Conservation (phyloP, 805 yeast genomes). For the Candida succiphila region DNA sequence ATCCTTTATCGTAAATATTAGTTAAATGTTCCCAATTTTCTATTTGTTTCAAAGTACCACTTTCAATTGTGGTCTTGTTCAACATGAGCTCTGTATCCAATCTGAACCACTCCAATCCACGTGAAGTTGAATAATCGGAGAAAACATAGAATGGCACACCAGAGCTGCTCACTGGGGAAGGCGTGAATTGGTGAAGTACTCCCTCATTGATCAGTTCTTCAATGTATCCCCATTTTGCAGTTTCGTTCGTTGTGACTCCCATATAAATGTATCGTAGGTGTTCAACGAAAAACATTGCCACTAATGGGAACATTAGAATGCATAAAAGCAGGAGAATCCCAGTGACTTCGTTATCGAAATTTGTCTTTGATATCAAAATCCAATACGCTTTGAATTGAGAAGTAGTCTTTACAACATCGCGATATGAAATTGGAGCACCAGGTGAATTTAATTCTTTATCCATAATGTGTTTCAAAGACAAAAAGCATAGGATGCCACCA, state of each 20-base stretch:
- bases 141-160: no score
- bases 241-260: slow-evolving; percentile 50
- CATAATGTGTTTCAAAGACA: no score
- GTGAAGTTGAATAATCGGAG: no score
- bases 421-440: no score
- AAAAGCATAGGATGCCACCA: slow-evolving; percentile 29
- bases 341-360: slow-evolving; percentile 25
- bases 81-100: no score
- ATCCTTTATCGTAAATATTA: slow-evolving; percentile 43
- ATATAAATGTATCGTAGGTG: slow-evolving; percentile 38
- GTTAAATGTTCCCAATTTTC: slow-evolving; percentile 25
- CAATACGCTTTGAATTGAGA: slow-evolving; percentile 2
- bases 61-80: no score
- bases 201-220: slow-evolving; percentile 24
- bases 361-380: slow-evolving; percentile 19
- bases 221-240: slow-evolving; percentile 44
- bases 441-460: no score
- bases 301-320: slow-evolving; percentile 25
- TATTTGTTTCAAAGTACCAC: no score
- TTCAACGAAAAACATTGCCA: slow-evolving; percentile 27
- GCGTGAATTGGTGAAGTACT: no score
- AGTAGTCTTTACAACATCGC: no score
- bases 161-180: no score
- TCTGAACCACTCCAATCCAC: no score
- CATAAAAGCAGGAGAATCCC: slow-evolving; percentile 34